Base-by-base conservation (phyloP, 1,284 basidiomycete genomes). In the Puccinia horiana region DNA sequence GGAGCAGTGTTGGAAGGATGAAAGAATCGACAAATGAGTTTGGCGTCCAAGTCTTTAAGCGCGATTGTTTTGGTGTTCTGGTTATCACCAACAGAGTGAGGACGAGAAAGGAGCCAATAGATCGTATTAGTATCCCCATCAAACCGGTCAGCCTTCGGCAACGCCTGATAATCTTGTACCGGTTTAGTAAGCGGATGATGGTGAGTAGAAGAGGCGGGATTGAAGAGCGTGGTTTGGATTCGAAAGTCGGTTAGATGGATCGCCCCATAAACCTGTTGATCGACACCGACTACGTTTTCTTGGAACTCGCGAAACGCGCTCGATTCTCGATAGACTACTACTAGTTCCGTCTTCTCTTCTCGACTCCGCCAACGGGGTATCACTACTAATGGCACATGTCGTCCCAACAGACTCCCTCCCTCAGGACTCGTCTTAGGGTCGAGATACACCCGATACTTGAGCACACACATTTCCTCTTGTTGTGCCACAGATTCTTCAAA, bases 381-480 rank as follows among this genome's bases (percentile, higher is more conserved):
- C 2, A 81, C 29, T 5, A 61, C 32, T 3, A 81, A 0, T 0
- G 78, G 78, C 29, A 81, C 29, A 35, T 70, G 63, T 20, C 49
- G 9, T 20, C 12, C 49, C 49, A 20, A 9, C 37, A 37, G 5
- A 29, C 20, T 37, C 11, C 6, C 9, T 14, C 49, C n/a, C 26
- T 73, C 70, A 6, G 58, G 40, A 2, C 8, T 47, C 18, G 20
- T 29, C 40, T 77, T 63, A 9, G 37, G 32, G 58, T 81, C 78
- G 29, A 72, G 18, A 14, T 40, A 73, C 18, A 81, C 29, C 56
- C 78, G 67, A 35, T 81, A 81, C 54, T 81, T 81, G 29, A 81
- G 54, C 49, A 69, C 40, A 69, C 23, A 44, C 4, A 69, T 18
- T 11, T 69, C 44, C 2, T 69, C n/a, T 42, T 26, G 23, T 18